phyloP scores from a whole-genome alignment of 2,329 filamentous ascomycete genomes.

The Aspergillus cejpii region DNA sequence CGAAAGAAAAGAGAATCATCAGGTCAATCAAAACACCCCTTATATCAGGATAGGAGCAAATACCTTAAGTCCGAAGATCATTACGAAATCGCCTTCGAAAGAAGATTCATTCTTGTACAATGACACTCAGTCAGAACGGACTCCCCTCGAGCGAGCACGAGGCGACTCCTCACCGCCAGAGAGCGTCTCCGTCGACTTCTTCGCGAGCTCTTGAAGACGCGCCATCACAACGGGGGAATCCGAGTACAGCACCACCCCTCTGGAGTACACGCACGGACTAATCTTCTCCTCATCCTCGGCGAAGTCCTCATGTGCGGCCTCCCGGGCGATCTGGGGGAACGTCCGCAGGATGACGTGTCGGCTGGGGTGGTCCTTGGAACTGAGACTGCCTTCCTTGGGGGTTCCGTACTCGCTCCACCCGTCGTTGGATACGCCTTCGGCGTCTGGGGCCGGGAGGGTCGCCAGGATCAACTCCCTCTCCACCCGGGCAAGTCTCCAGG shows the following conservation, averaged over 20 bases:
- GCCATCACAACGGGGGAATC: constrained; percentile 41
- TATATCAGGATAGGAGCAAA: not conserved
- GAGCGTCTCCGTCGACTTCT: constrained; percentile 21
- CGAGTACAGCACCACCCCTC: constrained; percentile 46
- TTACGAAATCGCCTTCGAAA: not conserved
- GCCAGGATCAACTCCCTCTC: constrained; percentile 52
- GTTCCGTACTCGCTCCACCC: constrained; percentile 35
- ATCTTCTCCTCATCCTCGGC: constrained; percentile 43
- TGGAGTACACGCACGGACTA: constrained; percentile 42
- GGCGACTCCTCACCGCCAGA: constrained; percentile 7
- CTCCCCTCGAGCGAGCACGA: constrained; percentile 12
- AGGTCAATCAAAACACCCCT: not conserved
- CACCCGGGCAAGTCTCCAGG: constrained; percentile 53
- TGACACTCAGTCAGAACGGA: not conserved
- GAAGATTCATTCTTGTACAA: not conserved
- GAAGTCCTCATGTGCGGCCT: constrained; percentile 46
- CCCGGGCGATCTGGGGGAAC: constrained; percentile 49
- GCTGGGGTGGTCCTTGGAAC: constrained; percentile 18
- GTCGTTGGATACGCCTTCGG: constrained; percentile 31
- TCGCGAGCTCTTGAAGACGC: constrained; percentile 36
- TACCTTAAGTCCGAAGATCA: not conserved
- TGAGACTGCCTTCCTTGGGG: constrained; percentile 14
- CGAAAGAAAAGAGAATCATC: not conserved
- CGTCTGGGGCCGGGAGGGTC: constrained; percentile 41
- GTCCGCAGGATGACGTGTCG: constrained; percentile 46